phyloP scores from a whole-genome alignment of 441 rosid species.

The Lepidium campestre region DNA sequence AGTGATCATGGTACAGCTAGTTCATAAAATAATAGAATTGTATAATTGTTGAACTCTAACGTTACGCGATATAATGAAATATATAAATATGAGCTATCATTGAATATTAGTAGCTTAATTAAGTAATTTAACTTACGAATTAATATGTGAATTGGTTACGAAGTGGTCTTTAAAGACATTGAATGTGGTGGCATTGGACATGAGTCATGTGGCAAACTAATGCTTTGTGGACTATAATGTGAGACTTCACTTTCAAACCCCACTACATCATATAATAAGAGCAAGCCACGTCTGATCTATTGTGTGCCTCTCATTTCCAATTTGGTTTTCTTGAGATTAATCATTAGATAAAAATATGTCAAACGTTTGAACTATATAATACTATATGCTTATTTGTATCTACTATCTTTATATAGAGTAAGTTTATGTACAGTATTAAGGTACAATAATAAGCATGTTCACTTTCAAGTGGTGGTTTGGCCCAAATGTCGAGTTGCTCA shows the following conservation, averaged over 20 bases:
- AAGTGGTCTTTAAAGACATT: neutral
- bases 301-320: conserved; percentile 18
- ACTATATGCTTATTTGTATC: neutral
- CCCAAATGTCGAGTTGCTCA: conserved; percentile 6
- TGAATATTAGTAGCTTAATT: neutral
- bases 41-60: conserved; percentile 3
- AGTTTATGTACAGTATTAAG: neutral
- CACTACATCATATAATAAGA: neutral
- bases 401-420: neutral
- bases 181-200: neutral
- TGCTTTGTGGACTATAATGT: neutral
- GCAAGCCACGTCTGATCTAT: neutral
- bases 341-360: conserved; percentile 10
- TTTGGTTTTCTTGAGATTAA: neutral
- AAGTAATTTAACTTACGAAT: neutral
- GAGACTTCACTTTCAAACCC: neutral
- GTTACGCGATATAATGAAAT: neutral
- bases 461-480: conserved; percentile 17
- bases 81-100: neutral
- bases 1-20: neutral
- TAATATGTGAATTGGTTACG: neutral
- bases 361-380: conserved; percentile 11
- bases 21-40: neutral
- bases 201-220: neutral
- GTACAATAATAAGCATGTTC: conserved; percentile 4